A percentile compares a stretch with the other conserved stretches of the same genome.
Conservation (phyloP, 1,284 basidiomycete genomes). For the Paramarasmius palmivorus region DNA sequence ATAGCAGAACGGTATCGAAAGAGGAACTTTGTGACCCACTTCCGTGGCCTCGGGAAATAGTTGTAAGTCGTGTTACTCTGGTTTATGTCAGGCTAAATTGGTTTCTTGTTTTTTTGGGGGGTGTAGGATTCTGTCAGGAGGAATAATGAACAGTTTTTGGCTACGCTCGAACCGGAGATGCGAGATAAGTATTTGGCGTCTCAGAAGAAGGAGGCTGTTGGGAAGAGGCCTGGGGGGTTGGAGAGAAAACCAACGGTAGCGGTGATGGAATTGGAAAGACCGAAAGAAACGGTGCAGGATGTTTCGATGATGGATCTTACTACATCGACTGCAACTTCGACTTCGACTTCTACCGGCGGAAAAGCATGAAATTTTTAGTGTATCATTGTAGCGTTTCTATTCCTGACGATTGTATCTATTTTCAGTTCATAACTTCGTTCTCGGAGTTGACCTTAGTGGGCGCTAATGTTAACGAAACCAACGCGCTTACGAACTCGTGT, state of each 20-base stretch:
- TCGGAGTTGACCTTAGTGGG: too few relatives aligned
- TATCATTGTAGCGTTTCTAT: background rate
- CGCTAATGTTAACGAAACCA: too few relatives aligned
- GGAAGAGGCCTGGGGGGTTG: background rate
- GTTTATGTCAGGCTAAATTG: background rate
- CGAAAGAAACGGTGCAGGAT: slow-evolving; percentile 9
- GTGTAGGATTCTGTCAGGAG: slow-evolving; percentile 22
- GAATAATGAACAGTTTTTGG: slow-evolving; percentile 35
- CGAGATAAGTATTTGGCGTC: background rate
- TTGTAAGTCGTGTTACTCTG: slow-evolving; percentile 26
- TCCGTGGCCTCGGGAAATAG: slow-evolving; percentile 38
- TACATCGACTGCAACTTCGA: too few relatives aligned
- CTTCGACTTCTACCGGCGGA: background rate
- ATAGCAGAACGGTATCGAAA: slow-evolving; percentile 51
- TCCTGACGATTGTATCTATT: too few relatives aligned
- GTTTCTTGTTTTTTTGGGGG: background rate
- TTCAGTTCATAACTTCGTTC: too few relatives aligned
- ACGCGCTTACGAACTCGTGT: too few relatives aligned
- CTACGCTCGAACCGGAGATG: slow-evolving; percentile 29
- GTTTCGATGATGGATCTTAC: slow-evolving; percentile 6
- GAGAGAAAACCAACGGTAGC: background rate
- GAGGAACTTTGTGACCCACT: slow-evolving; percentile 35
- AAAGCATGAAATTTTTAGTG: background rate
- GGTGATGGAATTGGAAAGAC: slow-evolving; percentile 18
- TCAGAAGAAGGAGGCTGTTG: background rate